Base-by-base conservation (phyloP, 2,329 filamentous ascomycete species). In the Xylariaceae sp. region DNA sequence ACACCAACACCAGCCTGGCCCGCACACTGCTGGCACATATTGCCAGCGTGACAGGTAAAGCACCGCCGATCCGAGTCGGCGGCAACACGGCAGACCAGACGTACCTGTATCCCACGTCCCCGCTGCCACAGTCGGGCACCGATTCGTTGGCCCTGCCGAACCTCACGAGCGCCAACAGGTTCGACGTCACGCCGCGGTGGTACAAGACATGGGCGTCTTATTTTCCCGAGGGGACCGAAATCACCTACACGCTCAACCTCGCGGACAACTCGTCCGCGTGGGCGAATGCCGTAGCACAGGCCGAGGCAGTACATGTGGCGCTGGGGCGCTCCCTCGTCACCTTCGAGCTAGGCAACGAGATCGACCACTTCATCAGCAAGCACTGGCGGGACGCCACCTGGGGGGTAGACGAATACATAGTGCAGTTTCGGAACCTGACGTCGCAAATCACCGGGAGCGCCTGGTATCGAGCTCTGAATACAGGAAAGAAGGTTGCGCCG, bases 301-400 rank as follows among this genome's bases (percentile, higher is more conserved):
- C 59, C 3, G 43, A 48, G 31, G 57, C 57, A 2, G 57, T 43
- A 16, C 52, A 57, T 48, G 44, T 41, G 7, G 54, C 50, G 11
- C 51, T 61, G 2, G 59, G 57, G 12, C 36, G 42, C 13, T 52
- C 49, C 28, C 53, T 63, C n/a, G 43, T 41, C 4, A 41, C 55
- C 37, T 52, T 63, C 34, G 59, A 63, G 52, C 51, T 62, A 12
- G 60, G 60, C 29, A 63, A 63, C 49, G 60, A 63, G 44, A 53
- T 63, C 34, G 60, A 63, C 46, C 59, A 62, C 31, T 63, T 55
- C 50, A 59, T 60, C 36, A 51, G 53, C 44, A 59, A 62, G 46
- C 48, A 45, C 14, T 62, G 59, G 60, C 54, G 60, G 12, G 51
- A 51, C 41, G 36, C 42, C 16, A 27, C 38, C 13, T 62, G 59